Evolutionary conservation across 345 rosid species (phyloP).

Genomic region (Mercurialis annua): DNA sequence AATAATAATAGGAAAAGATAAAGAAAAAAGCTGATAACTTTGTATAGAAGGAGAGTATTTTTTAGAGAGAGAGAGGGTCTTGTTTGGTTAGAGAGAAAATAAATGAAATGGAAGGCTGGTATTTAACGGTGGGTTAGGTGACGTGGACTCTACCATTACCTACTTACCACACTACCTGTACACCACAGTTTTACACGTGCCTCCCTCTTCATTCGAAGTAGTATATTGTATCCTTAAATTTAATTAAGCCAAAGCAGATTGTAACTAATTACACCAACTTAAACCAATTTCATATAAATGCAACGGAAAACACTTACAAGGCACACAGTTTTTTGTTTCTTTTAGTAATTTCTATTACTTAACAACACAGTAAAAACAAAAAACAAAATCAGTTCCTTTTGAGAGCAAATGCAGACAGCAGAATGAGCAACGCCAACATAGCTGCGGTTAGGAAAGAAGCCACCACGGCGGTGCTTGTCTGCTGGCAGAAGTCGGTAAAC

Average conservation of each 20-base stretch:
- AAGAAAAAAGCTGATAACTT: slow-evolving; percentile 18
- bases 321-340: no score
- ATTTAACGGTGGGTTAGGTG: slow-evolving; percentile 33
- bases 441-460: slow-evolving; percentile 34
- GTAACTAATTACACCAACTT: neutral
- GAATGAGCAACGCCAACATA: slow-evolving; percentile 28
- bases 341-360: no score
- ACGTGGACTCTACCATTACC: slow-evolving; percentile 30
- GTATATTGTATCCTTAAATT: neutral
- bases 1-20: neutral
- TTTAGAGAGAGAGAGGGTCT: slow-evolving; percentile 1
- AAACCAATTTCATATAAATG: neutral
- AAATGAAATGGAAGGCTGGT: slow-evolving; percentile 19
- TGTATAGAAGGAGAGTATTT: slow-evolving; percentile 23
- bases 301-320: neutral
- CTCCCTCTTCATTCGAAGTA: neutral
- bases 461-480: slow-evolving; percentile 45
- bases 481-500: slow-evolving; percentile 41
- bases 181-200: slow-evolving; percentile 27
- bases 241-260: no score
- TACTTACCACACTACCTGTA: slow-evolving; percentile 17
- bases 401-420: slow-evolving; percentile 45
- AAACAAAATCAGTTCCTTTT: slow-evolving; percentile 16
- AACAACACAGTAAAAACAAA: neutral
- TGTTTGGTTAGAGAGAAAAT: neutral